Evolutionary conservation across 1,139 yeast species (phyloP), one percentile per base, ranked within the genome.

Genomic region (Suhomyces terraborum): DNA sequence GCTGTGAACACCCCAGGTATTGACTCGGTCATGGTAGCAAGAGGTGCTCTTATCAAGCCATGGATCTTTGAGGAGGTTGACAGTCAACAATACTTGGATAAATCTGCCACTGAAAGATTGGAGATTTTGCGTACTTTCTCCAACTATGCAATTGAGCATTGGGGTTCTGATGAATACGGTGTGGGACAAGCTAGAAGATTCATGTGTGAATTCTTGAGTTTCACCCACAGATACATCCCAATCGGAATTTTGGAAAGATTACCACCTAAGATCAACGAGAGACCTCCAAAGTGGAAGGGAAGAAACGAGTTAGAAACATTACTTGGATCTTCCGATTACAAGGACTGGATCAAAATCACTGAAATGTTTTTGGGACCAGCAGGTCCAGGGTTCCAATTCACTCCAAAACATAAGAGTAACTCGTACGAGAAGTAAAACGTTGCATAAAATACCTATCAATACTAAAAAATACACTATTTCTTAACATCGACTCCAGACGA

Each of bases 21-120:
- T 41, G 98, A 94, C 64, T 82, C 94, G 26, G 95, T 89, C 17
- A 93, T 94, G 98, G 91, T 94, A 41, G 98, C 98, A 2, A 79
- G 99, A 55, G 98, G 98, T 41, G 98, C 98, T 0, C 77, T 93
- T 51, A 91, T 94, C 61, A 93, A 94, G 65, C 99, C 99, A 35
- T 93, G 99, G 99, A 88, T 93, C 36, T 93, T 93, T 56, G 98
- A 94, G 67, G 99, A 93, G 66, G 80, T 94, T 40, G 94, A 91
- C 43, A 75, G 94, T 7, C 81, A 82, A 55, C 98, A 93, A 62
- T 84, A 89, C 59, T 66, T 93, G 50, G 99, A 93, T 64, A 94
- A 93, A 65, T 73, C 88, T 3, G 83, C 96, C n/a, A 71, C 82
- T 27, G 97, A 93, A 64, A 79, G 99, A 62, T 75, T 93, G 45